A percentile compares a stretch with the other conserved stretches of the same genome.
Conservation (phyloP, 257 asterid genomes). For the Apocynum venetum region DNA sequence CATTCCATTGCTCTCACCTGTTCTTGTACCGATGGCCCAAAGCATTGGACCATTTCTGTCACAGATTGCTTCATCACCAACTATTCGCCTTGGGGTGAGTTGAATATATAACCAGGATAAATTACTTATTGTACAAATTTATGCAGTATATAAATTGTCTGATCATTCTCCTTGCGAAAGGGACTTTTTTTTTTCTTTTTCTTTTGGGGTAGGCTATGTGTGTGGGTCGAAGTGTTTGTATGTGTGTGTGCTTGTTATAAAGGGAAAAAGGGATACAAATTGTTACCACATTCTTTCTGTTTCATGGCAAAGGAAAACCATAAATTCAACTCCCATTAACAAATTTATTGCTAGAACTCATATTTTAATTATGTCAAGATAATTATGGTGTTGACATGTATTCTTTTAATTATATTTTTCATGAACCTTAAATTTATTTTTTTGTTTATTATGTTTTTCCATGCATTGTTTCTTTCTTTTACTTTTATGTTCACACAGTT, state of each 20-base stretch:
- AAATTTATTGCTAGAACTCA: no score
- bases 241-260: neutral
- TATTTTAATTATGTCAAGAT: neutral
- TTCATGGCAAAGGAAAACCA: no score
- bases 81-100: constrained; percentile 87
- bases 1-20: constrained; percentile 82
- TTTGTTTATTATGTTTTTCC: no score
- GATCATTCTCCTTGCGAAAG: neutral
- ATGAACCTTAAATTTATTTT: no score
- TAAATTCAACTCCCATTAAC: no score
- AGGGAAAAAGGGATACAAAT: neutral
- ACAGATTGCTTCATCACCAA: constrained; percentile 76
- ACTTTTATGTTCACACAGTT: neutral
- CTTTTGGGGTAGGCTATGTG: neutral
- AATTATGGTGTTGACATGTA: neutral
- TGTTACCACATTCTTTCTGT: neutral
- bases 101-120: neutral
- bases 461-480: no score
- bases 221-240: no score
- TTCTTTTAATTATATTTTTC: no score
- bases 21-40: constrained; percentile 81
- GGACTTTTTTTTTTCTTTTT: neutral
- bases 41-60: constrained; percentile 78
- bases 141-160: neutral
- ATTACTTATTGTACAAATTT: neutral